Evolutionary conservation across 2,329 filamentous ascomycete species (phyloP), one percentile per base, ranked within the genome.

Genomic region (Aureobasidium pullulans): DNA sequence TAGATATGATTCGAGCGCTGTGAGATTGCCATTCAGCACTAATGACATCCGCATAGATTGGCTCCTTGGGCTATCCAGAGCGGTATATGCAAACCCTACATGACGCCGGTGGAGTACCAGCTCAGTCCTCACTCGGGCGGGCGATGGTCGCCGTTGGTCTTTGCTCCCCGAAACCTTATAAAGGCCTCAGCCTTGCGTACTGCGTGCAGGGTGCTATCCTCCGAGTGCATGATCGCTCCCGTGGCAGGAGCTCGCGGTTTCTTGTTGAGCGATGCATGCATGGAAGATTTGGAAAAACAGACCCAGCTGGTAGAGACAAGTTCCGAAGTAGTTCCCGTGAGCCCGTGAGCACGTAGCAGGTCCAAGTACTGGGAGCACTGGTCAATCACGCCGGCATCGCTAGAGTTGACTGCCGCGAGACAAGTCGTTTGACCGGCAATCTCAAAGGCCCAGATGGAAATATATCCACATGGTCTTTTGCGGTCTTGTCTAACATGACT

Each of bases 111-210:
- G 31, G 34, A 57, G 29, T 9, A 31, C 13, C 31, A 40, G 42
- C n/a, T 32, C n/a, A 16, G 31, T 42, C 29, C 31, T 23, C 15
- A 19, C 47, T 50, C 44, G 44, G 28, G 23, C 23, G 5, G 42
- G n/a, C 28, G 44, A 47, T 13, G 44, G 47, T 50, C 31, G 32
- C 32, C 43, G 54, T 57, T 57, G 54, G 29, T 57, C 43, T 57
- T 37, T 57, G 54, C 43, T 57, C 54, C 53, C 54, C 54, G 54
- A 40, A 57, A 57, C 42, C 54, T 57, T 57, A 40, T 39, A 32
- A 46, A 23, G 42, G 23, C 23, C 42, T 57, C 42, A 57, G 54
- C 42, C 54, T 48, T 57, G 43, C 46, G 31, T 48, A 15, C 43
- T 47, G 28, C 42, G 32, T 57, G 53, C 53, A 57, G 13, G 28